Base-by-base conservation (phyloP, 768 basidiomycete genomes). In the Daedalea quercina region DNA sequence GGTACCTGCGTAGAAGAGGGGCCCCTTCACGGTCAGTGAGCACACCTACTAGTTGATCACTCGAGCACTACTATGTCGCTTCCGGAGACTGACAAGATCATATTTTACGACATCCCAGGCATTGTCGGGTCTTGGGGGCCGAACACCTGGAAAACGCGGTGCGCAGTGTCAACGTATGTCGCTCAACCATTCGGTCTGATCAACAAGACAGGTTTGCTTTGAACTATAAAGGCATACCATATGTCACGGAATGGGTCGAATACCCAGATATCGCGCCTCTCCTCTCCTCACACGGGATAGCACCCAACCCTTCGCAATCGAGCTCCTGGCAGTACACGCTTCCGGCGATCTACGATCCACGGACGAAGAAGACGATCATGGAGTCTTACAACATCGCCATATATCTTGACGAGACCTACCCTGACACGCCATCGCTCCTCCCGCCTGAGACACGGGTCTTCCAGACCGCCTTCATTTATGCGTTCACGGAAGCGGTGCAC, bases 211-310 rank as follows among this genome's bases (percentile, higher is more conserved):
- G 61, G 15, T 59, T 51, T 50, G 68, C 68, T 3, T 57, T 74
- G 49, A 73, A 75, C 53, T 64, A 67, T 63, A 76, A 77, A 55
- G 61, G 62, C 22, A 46, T 74, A 22, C 59, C 72, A 1, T 75
- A 76, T 63, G 70, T 67, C 57, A 80, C 79, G 4, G 69, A 73
- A 41, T 78, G 75, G 74, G 60, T 81, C 51, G 79, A 81, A 53
- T 76, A 70, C 54, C 75, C 75, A 1, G 76, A 82, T 47, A 75
- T 84, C 46, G 71, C 63, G 47, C 20, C 48, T 0, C 57, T 64
- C 46, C 63, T 63, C 60, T 66, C 67, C 51, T 63, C 71, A 49
- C 51, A 73, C 22, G 72, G 73, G 0, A 70, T 73, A 1, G 51
- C 58, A 1, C 69, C 76, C 13, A 44, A 41, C 17, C 60, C 45